These are phyloP conservation scores for Globisporangium mamillatum DNA, from an alignment of 352 stramenopile species.

Conservation along the genomic window DNA sequence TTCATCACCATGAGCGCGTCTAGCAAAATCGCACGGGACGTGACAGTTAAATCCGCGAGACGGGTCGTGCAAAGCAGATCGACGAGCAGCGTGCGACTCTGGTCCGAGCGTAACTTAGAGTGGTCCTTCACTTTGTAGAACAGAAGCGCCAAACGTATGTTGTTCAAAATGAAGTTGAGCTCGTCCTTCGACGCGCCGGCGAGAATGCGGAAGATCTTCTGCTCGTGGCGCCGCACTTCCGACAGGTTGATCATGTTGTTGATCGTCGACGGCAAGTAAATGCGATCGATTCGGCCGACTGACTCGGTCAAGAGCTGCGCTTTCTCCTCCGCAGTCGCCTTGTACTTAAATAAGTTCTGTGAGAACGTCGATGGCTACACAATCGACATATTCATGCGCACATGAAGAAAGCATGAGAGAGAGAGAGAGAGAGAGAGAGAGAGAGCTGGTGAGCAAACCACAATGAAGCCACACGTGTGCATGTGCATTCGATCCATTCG, in stretches of 20 bases:
- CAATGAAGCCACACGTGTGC: neutral
- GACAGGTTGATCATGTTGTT: conserved; percentile 88
- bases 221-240: conserved; percentile 84
- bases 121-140: conserved; percentile 99
- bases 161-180: conserved; percentile 96
- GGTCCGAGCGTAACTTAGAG: conserved; percentile 62
- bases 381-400: neutral
- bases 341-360: conserved; percentile 83
- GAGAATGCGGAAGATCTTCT: conserved; percentile 96
- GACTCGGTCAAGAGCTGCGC: conserved; percentile 70
- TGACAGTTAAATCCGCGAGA: conserved; percentile 91
- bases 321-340: conserved; percentile 79
- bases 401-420: neutral
- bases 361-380: conserved; percentile 47
- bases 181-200: conserved; percentile 93
- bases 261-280: conserved; percentile 84
- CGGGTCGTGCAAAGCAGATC: conserved; percentile 93
- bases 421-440: too few relatives aligned
- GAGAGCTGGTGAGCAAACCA: conserved; percentile 2
- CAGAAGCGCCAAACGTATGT: conserved; percentile 93
- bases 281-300: conserved; percentile 71
- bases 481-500: neutral
- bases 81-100: conserved; percentile 92
- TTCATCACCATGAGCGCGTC: conserved; percentile 98
- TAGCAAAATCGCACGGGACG: conserved; percentile 90